phyloP scores from a whole-genome alignment of 345 rosid genomes.

The Eucalyptus fibrosa region DNA sequence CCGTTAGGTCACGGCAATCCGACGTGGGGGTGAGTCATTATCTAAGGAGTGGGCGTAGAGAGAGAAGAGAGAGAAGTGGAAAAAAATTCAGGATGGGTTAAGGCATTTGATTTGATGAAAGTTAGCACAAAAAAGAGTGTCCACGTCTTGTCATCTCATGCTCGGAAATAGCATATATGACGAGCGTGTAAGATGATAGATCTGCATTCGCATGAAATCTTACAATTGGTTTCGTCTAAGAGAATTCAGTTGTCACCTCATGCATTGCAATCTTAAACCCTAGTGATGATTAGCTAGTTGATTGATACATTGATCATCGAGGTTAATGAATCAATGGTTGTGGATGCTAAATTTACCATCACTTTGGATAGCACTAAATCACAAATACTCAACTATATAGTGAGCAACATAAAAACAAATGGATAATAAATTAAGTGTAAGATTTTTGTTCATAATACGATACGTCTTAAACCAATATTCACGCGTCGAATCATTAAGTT shows the following conservation, averaged over 20 bases:
- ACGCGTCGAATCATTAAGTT: accelerated
- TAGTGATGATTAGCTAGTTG: not conserved
- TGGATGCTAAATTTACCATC: not conserved
- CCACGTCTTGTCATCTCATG: not conserved
- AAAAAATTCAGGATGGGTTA: not conserved
- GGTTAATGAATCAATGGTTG: not conserved
- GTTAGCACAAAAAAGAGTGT: not conserved
- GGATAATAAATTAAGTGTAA: too few relatives aligned
- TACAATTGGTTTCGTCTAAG: accelerated
- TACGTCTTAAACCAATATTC: not conserved
- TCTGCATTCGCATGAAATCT: not conserved
- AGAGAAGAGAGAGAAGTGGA: not conserved
- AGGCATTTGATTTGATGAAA: not conserved
- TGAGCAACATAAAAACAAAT: not conserved
- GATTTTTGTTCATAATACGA: not conserved
- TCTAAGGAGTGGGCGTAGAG: not conserved
- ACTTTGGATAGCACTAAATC: not conserved
- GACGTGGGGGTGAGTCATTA: not conserved
- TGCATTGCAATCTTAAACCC: not conserved
- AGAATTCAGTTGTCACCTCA: not conserved
- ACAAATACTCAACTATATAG: not conserved
- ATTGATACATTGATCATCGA: not conserved
- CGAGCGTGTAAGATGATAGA: not conserved
- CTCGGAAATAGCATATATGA: not conserved
- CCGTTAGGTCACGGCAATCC: not conserved